Conservation (phyloP, 2,329 filamentous ascomycete genomes). For the Ascosphaera apis region DNA sequence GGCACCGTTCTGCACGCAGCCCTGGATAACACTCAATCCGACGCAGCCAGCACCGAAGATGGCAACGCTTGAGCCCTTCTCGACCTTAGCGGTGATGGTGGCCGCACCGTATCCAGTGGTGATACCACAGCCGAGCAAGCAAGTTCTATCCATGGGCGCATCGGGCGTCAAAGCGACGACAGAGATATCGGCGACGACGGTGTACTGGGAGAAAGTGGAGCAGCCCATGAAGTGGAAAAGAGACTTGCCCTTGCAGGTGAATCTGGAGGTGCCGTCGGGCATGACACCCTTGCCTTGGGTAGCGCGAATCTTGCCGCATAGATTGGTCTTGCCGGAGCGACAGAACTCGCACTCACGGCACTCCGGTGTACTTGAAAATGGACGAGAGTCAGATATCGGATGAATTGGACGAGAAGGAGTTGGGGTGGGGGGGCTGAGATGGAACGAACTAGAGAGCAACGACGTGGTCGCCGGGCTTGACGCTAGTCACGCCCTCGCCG, state of each 20-base stretch:
- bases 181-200: conserved; percentile 93
- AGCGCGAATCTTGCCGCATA: conserved; percentile 94
- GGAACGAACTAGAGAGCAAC: conserved; percentile 52
- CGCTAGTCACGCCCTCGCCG: conserved; percentile 81
- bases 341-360: conserved; percentile 99
- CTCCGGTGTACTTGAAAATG: conserved; percentile 57
- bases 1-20: conserved; percentile 65
- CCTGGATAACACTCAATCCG: conserved; percentile 84
- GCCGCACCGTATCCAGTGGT: conserved; percentile 96
- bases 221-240: conserved; percentile 98
- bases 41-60: conserved; percentile 94
- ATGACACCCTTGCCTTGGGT: conserved; percentile 92
- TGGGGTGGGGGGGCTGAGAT: background rate
- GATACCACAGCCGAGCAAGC: conserved; percentile 90
- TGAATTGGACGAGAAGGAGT: background rate
- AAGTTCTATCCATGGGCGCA: conserved; percentile 88
- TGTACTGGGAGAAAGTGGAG: conserved; percentile 97
- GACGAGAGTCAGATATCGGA: conserved; percentile 7
- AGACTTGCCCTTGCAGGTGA: conserved; percentile 85
- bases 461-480: conserved; percentile 84
- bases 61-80: conserved; percentile 72
- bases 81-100: conserved; percentile 74
- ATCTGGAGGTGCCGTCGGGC: conserved; percentile 88
- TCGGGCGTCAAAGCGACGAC: conserved; percentile 80
- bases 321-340: conserved; percentile 97